Base-by-base conservation (phyloP, 768 basidiomycete genomes). In the Leccinum barrowsii region DNA sequence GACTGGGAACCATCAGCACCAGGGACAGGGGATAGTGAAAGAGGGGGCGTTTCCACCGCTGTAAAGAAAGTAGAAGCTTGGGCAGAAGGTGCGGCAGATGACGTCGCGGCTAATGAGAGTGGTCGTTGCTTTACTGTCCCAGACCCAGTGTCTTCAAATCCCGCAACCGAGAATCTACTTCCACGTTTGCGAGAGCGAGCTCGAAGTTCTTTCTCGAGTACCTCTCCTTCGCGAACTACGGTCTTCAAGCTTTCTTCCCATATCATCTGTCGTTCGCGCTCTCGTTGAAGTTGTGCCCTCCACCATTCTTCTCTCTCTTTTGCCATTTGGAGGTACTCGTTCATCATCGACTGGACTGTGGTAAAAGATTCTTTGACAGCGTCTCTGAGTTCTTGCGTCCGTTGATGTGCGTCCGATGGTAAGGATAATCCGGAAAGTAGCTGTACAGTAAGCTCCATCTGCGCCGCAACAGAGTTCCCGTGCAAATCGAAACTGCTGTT, bases 161-260 rank as follows among this genome's bases (percentile, higher is more conserved):
- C 72, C 0, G 58, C 70, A 34, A 80, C 82, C 52, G 85, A 81
- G 50, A 84, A 77, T 48, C 80, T 74, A 66, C 85, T 88, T 53
- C 85, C 83, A 53, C 85, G 77, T 71, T 75, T 82, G 64, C 83
- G 70, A 55, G 82, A 83, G 54, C 84, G 74, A 60, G 75, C 78
- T 59, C 84, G 79, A 56, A 98, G 77, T 72, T 96, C 92, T 57
- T 76, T 75, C 76, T 98, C 95, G 21, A 95, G 79, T 10, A 78
- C 80, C 66, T 92, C 92, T 15, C 94, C 93, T 70, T 96, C 92
- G 56, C 81, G 79, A 1, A 94, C 94, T 7, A 95, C 93, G 2
- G 85, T 83, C 55, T 87, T 85, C 67, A 98, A 72, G 70, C 90
- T 95, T 74, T 93, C 88, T 73, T 96, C 94, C 95, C 95, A 98